Evolutionary conservation across 2,329 filamentous ascomycete species (phyloP), one percentile per base, ranked within the genome.

Genomic region (Polytolypa hystricis): DNA sequence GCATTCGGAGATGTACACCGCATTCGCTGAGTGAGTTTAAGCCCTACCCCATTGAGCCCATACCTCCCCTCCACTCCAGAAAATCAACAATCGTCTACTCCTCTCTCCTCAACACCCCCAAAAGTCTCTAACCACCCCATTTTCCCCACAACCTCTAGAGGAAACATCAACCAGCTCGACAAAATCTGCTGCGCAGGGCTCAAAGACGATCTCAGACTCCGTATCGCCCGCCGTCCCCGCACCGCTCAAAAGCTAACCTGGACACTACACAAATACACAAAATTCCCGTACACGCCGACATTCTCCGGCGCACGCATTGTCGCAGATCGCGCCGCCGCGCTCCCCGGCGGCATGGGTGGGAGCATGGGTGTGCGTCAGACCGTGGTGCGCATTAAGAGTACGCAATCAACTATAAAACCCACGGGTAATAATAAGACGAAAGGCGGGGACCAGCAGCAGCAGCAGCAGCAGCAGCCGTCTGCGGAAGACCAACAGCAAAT

Each of bases 1-100:
- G n/a, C 66, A 71, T 40, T 41, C 54, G 30, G 42, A 51, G 17
- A 65, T 71, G 61, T 71, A 70, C 48, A 56, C 47, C 16, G 55
- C 61, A 15, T 67, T 70, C 42, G 66, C 67, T 16, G 46, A 43
- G 48, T 69, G 62, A 47, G 56, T 53, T 18, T 12, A 19, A n/a
- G n/a, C n/a, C n/a, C n/a, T n/a, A n/a, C n/a, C n/a, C n/a, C n/a
- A n/a, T n/a, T n/a, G n/a, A n/a, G 33, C 10, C 12, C 12, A 15
- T 17, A 19, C 19, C 15, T 31, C 9, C 19, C 23, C 7, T 21
- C 21, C 8, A 19, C 16, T 21, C 23, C 16, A 14, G 23, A 38
- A 5, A 23, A 38, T n/a, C 33, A 55, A 14, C 38, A 50, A 34
- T 7, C 14, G 9, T 23, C n/a, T n/a, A n/a, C n/a, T n/a, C n/a